Evolutionary conservation across 1,139 yeast species (phyloP).

Genomic region (Arxiozyma heterogenica): DNA sequence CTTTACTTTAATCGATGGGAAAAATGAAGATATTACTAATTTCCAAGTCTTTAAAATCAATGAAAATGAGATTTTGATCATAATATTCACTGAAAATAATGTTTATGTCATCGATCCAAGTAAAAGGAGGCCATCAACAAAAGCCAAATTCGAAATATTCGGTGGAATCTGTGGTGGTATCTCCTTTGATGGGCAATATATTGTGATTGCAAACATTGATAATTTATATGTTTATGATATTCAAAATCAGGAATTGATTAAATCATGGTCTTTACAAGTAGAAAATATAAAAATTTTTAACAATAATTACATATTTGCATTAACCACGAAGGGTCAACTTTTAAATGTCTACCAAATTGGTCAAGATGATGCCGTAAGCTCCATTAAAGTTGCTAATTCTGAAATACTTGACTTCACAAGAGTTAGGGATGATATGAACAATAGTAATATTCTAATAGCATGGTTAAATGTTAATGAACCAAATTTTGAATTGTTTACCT

Average conservation of each 20-base stretch:
- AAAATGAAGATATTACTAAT: slow-evolving; percentile 20
- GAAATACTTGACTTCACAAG: slow-evolving; percentile 23
- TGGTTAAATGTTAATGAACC: slow-evolving; percentile 32
- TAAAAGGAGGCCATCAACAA: slow-evolving; percentile 28
- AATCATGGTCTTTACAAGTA: slow-evolving; percentile 19
- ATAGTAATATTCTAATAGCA: slow-evolving; percentile 9
- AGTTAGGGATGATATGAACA: slow-evolving; percentile 23
- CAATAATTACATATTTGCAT: slow-evolving; percentile 14
- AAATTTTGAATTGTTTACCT: slow-evolving; percentile 20
- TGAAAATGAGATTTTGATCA: slow-evolving; percentile 11
- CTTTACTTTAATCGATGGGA: slow-evolving; percentile 28
- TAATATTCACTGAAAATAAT: slow-evolving; percentile 18
- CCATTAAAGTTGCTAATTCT: slow-evolving; percentile 18
- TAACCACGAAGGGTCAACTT: slow-evolving; percentile 15
- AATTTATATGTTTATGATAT: slow-evolving; percentile 16
- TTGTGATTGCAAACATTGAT: slow-evolving; percentile 19
- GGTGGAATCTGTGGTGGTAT: slow-evolving; percentile 16
- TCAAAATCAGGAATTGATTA: slow-evolving; percentile 10
- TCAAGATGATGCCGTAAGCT: slow-evolving; percentile 10
- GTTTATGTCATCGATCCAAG: slow-evolving; percentile 28
- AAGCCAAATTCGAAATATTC: slow-evolving; percentile 17
- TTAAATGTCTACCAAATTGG: slow-evolving; percentile 15
- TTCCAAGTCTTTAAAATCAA: slow-evolving; percentile 20
- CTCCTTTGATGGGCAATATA: slow-evolving; percentile 16
- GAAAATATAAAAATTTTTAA: slow-evolving; percentile 16